Evolutionary conservation across 768 basidiomycete species (phyloP).

Genomic region (Phylloporus rhodoxanthus): DNA sequence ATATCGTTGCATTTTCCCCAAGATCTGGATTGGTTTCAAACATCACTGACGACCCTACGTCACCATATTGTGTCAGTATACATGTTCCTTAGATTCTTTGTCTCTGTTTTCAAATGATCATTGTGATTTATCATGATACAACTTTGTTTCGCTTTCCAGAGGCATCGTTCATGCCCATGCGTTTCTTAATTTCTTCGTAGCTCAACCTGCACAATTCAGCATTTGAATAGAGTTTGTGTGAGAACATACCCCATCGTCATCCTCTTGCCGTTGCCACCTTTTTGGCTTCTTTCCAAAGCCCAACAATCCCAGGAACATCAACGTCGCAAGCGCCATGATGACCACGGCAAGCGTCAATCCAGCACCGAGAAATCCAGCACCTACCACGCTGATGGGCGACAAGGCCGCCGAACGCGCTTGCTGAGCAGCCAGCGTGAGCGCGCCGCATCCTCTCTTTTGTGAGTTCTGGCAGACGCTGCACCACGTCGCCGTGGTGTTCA

Average conservation of each 20-base stretch:
- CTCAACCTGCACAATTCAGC: constrained; percentile 17
- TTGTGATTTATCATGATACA: background rate
- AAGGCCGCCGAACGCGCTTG: constrained; percentile 30
- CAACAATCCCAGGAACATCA: constrained; percentile 39
- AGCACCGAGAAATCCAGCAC: constrained; percentile 66
- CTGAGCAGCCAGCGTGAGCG: constrained; percentile 32
- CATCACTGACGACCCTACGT: constrained; percentile 14
- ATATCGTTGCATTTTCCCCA: constrained; percentile 16
- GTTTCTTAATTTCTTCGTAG: constrained; percentile 14
- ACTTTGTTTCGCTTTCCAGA: background rate
- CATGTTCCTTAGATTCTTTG: constrained; percentile 12
- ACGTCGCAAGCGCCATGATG: constrained; percentile 32
- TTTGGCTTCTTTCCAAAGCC: constrained; percentile 19
- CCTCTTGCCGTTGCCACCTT: background rate
- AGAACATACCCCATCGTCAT: constrained; percentile 19
- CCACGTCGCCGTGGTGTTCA: constrained; percentile 54
- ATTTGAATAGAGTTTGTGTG: background rate
- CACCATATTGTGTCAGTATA: constrained; percentile 13
- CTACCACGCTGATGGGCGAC: constrained; percentile 44
- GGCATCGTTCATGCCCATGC: background rate
- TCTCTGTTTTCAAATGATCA: constrained; percentile 1
- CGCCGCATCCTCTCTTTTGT: constrained; percentile 51
- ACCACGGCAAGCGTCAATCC: constrained; percentile 44
- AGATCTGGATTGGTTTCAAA: constrained; percentile 16
- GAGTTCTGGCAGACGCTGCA: constrained; percentile 55